Base-by-base conservation (phyloP, 805 yeast genomes). In the Kodamaea leandrae region DNA sequence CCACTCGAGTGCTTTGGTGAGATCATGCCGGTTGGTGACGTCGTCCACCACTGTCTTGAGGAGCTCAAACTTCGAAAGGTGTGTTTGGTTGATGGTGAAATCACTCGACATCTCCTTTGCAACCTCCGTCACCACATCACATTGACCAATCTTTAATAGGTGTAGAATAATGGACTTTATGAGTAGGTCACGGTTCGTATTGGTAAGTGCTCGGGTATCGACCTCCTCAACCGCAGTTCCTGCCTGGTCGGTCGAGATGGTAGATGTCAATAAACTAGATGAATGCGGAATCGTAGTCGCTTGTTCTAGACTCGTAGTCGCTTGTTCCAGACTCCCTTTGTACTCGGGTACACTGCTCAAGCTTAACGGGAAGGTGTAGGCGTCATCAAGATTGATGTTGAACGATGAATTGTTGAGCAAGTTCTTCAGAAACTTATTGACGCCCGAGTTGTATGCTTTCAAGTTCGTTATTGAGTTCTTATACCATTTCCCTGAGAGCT, bases 61-160 rank as follows among this genome's bases (percentile, higher is more conserved):
- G 3, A 43, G 35, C 38, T 54, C 51, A 40, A 68, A 68, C 38
- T 58, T 53, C 6, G 35, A 37, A 12, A 64, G 53, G n/a, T 57
- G 42, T 1, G 37, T 42, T 6, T 53, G 48, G 32, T 62, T 63
- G 4, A 50, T 46, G 15, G 49, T 46, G 6, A 54, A 40, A 6
- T 50, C 50, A 6, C 36, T 36, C 14, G 48, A 39, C 16, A 60
- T 42, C 13, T 60, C 63, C 10, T 44, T 37, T 6, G 61, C 44
- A 36, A 68, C 46, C 5, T 60, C 66, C 15, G 54, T 55, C 13
- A 65, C 68, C 12, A 65, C 45, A 30, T 59, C 63, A 45, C 66
- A 60, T 35, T 68, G 70, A 4, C 74, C 73, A 2, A 60, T 61
- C 43, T 68, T 69, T 26, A 69, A 48, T 15, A 69, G 47, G 46